Conservation (phyloP, 768 basidiomycete species). For the Lentinula edodes region DNA sequence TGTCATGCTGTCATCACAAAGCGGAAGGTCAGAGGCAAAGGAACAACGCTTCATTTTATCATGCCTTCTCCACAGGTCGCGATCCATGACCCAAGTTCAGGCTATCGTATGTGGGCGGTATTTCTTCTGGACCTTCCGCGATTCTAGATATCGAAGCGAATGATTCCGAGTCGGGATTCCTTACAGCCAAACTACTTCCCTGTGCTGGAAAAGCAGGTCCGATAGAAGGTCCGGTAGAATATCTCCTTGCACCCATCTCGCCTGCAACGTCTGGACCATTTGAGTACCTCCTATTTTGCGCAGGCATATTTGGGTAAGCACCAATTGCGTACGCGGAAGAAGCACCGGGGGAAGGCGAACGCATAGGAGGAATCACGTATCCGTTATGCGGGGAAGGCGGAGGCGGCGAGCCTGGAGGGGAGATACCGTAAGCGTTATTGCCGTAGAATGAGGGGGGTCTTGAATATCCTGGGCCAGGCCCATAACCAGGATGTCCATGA, state of each 20-base stretch:
- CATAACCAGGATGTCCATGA: not conserved
- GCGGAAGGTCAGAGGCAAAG: not conserved
- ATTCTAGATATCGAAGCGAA: not conserved
- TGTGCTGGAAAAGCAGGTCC: not conserved
- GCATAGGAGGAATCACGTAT: not conserved
- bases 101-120: not conserved
- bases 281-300: not conserved
- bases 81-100: not conserved
- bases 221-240: not conserved
- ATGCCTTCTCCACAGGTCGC: not conserved
- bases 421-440: not conserved
- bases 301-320: not conserved
- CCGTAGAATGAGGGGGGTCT: not conserved
- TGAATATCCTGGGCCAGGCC: not conserved
- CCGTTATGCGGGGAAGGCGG: not conserved
- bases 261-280: not conserved
- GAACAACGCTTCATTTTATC: not conserved
- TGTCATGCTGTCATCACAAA: not conserved
- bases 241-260: not conserved
- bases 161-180: not conserved
- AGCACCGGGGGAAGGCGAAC: not conserved
- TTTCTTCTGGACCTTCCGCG: not conserved
- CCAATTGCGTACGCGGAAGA: not conserved
- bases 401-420: not conserved
- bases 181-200: not conserved